phyloP scores from a whole-genome alignment of 2,329 filamentous ascomycete species.

The Harringtonia lauricola region DNA sequence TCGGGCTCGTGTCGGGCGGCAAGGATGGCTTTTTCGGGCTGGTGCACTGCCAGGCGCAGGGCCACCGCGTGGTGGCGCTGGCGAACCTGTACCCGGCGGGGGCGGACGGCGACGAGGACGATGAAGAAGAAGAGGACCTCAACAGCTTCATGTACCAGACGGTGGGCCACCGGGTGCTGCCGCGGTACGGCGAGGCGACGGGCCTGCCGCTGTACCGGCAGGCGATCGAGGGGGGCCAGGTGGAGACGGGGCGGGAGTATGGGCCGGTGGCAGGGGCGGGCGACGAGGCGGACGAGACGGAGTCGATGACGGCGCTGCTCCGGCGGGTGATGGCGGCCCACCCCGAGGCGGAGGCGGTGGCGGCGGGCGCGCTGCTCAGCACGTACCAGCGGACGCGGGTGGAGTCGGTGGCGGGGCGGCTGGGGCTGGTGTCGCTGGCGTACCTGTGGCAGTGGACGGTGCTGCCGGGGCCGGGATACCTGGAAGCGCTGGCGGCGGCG shows the following conservation, averaged over 20 bases:
- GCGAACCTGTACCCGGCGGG: conserved; percentile 68
- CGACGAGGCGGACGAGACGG: conserved; percentile 61
- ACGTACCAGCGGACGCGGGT: conserved; percentile 96
- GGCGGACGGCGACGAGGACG: conserved; percentile 10
- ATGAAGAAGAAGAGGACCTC: conserved; percentile 50
- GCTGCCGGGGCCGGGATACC: conserved; percentile 37
- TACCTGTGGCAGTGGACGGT: conserved; percentile 88
- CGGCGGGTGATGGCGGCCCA: conserved; percentile 52
- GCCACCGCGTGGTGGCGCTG: conserved; percentile 75
- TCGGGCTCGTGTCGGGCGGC: conserved; percentile 87
- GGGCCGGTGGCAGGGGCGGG: no score
- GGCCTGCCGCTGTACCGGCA: conserved; percentile 75
- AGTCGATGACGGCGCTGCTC: conserved; percentile 74
- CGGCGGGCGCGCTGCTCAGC: conserved; percentile 83
- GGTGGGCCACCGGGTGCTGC: conserved; percentile 77
- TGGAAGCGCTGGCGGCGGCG: conserved; percentile 70
- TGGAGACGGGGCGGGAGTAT: conserved; percentile 66
- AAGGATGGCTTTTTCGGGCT: conserved; percentile 96
- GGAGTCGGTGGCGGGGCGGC: conserved; percentile 75
- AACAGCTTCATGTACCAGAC: conserved; percentile 99
- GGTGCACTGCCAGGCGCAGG: conserved; percentile 78
- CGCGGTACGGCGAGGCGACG: conserved; percentile 71
- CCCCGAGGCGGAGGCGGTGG: conserved; percentile 76
- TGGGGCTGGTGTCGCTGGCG: conserved; percentile 73
- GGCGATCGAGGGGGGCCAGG: conserved; percentile 60